Evolutionary conservation across 306 rosid genomes (phyloP).

Genomic region (Vicia villosa): DNA sequence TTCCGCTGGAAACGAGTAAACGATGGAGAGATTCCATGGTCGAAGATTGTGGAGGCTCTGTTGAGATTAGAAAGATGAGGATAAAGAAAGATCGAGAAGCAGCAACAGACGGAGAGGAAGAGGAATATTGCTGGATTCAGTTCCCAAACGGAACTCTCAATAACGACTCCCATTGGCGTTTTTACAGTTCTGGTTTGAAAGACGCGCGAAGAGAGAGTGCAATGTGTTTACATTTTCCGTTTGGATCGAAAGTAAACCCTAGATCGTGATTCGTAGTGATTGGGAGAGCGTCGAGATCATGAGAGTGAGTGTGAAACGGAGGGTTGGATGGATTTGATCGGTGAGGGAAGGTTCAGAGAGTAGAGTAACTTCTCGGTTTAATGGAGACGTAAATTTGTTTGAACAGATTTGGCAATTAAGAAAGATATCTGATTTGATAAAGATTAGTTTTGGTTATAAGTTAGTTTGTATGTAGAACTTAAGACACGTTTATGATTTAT

Average conservation of each 20-base stretch:
- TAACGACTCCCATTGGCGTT: constrained; percentile 69
- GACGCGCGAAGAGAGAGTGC: constrained; percentile 6
- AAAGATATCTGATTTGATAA: too few species aligned
- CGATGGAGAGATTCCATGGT: constrained; percentile 69
- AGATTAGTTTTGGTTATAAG: too few species aligned
- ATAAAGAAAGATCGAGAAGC: constrained; percentile 61
- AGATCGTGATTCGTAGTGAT: constrained; percentile 32
- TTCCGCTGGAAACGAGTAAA: constrained; percentile 70
- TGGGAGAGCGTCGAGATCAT: neutral
- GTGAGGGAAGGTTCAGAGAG: neutral
- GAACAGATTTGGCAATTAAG: neutral
- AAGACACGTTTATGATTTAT: too few species aligned
- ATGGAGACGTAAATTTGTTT: neutral
- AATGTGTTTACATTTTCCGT: constrained; percentile 6
- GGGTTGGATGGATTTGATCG: constrained; percentile 22
- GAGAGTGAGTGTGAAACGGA: constrained; percentile 13
- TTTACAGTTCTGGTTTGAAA: constrained; percentile 25
- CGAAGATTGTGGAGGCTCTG: constrained; percentile 61
- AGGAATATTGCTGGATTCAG: constrained; percentile 62
- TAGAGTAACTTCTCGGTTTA: neutral
- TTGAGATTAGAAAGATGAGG: constrained; percentile 52
- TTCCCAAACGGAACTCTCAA: constrained; percentile 83
- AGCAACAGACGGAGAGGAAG: constrained; percentile 65
- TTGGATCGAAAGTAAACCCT: constrained; percentile 44
- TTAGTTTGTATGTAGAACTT: too few species aligned